Percentiles rank a stretch among this genome's conserved stretches.
phyloP scores from a whole-genome alignment of 176 grass and related monocot species.

The Chrysopogon serrulatus region DNA sequence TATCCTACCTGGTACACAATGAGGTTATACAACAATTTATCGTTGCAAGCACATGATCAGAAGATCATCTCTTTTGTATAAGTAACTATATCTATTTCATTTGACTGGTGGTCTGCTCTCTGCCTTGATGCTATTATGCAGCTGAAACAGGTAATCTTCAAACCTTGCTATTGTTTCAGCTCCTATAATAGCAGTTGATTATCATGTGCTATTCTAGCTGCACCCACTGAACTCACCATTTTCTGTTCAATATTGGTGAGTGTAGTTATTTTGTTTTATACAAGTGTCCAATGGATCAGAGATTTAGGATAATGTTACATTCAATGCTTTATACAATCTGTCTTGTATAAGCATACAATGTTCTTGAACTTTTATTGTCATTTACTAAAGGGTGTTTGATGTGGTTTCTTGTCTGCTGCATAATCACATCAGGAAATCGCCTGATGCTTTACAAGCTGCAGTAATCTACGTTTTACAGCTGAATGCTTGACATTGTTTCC shows the following conservation, averaged over 20 bases:
- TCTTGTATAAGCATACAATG: not conserved
- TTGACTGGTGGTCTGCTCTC: not conserved
- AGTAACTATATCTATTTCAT: slow-evolving; percentile 6
- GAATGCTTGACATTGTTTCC: not conserved
- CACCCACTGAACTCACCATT: not conserved
- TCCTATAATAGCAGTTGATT: no score
- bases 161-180: slow-evolving; percentile 9
- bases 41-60: slow-evolving; percentile 17
- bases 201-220: slow-evolving; percentile 3
- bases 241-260: not conserved
- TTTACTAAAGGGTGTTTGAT: not conserved
- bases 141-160: slow-evolving; percentile 29
- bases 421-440: not conserved
- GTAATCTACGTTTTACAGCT: not conserved
- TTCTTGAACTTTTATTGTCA: not conserved
- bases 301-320: not conserved
- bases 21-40: slow-evolving; percentile 57
- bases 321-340: slow-evolving; percentile 15
- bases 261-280: not conserved
- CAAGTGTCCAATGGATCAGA: slow-evolving; percentile 2
- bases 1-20: slow-evolving; percentile 70
- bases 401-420: not conserved
- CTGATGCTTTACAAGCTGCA: not conserved
- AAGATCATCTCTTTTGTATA: slow-evolving; percentile 42
- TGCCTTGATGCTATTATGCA: slow-evolving; percentile 7